These are phyloP conservation scores for Candida piceae DNA, from an alignment of 805 yeast genomes.

Conservation along the genomic window DNA sequence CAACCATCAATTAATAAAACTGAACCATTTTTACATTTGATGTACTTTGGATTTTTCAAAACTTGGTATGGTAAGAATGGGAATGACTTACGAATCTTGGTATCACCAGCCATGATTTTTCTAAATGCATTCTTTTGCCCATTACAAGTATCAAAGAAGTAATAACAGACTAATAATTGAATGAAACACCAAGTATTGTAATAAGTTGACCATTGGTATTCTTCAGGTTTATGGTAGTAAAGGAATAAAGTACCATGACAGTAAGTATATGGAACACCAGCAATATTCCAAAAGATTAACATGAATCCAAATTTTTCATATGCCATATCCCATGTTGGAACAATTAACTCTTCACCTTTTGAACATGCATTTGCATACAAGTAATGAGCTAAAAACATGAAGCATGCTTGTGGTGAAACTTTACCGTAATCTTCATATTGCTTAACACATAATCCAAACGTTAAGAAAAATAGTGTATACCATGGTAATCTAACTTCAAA, in stretches of 20 bases:
- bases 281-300: slow-evolving; percentile 98
- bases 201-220: slow-evolving; percentile 64
- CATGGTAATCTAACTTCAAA: slow-evolving; percentile 97
- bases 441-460: slow-evolving; percentile 67
- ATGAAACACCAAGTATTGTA: slow-evolving; percentile 57
- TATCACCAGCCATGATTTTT: slow-evolving; percentile 76
- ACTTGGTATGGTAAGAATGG: slow-evolving; percentile 87
- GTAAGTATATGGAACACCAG: slow-evolving; percentile 98
- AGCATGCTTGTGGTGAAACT: slow-evolving; percentile 68
- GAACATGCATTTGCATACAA: slow-evolving; percentile 94
- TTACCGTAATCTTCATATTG: slow-evolving; percentile 81
- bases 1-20: slow-evolving; percentile 87
- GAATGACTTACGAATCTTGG: slow-evolving; percentile 74
- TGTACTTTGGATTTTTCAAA: slow-evolving; percentile 77
- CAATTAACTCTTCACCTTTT: slow-evolving; percentile 95
- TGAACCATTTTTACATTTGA: slow-evolving; percentile 81
- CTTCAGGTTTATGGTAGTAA: slow-evolving; percentile 76
- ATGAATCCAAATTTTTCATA: slow-evolving; percentile 99
- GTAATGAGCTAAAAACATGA: slow-evolving; percentile 82
- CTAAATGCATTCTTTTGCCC: slow-evolving; percentile 95
- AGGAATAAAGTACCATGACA: slow-evolving; percentile 88
- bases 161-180: slow-evolving; percentile 66
- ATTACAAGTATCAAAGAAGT: slow-evolving; percentile 90
- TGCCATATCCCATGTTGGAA: slow-evolving; percentile 99
- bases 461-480: slow-evolving; percentile 80